phyloP scores from a whole-genome alignment of 192 early-diverging fungal species.

The Gonapodya prolifera region DNA sequence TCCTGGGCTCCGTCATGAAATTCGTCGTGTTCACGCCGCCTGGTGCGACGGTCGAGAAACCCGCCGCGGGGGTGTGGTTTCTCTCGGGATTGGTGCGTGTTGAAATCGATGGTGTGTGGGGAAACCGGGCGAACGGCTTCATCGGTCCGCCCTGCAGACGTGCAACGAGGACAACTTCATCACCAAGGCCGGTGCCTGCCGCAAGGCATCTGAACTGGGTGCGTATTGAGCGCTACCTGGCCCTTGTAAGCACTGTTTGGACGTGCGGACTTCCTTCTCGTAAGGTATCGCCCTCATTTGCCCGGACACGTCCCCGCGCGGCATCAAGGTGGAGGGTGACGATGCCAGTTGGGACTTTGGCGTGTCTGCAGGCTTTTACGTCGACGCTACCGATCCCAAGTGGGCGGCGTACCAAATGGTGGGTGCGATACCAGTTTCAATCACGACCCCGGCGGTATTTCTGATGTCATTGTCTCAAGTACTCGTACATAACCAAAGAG shows the following conservation, averaged over 20 bases:
- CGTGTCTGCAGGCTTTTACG: conserved; percentile 41
- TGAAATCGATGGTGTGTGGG: not conserved
- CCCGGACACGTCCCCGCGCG: conserved; percentile 79
- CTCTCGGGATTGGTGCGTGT: not conserved
- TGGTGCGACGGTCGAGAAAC: conserved; percentile 7
- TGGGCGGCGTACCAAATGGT: conserved; percentile 52
- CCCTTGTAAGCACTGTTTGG: no score
- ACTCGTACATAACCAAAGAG: not conserved
- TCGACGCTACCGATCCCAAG: conserved; percentile 63
- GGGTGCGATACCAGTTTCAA: not conserved
- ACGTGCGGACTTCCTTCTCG: not conserved
- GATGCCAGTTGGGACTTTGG: conserved; percentile 58
- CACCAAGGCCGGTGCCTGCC: conserved; percentile 65
- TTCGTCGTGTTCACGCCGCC: conserved; percentile 67
- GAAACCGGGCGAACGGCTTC: not conserved
- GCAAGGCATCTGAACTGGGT: conserved; percentile 42
- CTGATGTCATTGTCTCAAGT: not conserved
- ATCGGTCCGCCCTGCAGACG: conserved; percentile 18
- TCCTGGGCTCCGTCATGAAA: conserved; percentile 54
- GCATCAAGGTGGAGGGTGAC: conserved; percentile 55
- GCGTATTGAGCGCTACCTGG: not conserved
- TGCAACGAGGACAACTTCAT: conserved; percentile 83
- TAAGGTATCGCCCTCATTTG: conserved; percentile 57
- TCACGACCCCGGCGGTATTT: not conserved
- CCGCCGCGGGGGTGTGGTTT: not conserved